Evolutionary conservation across 2,329 filamentous ascomycete species (phyloP).

Genomic region (Ustilaginoidea virens): DNA sequence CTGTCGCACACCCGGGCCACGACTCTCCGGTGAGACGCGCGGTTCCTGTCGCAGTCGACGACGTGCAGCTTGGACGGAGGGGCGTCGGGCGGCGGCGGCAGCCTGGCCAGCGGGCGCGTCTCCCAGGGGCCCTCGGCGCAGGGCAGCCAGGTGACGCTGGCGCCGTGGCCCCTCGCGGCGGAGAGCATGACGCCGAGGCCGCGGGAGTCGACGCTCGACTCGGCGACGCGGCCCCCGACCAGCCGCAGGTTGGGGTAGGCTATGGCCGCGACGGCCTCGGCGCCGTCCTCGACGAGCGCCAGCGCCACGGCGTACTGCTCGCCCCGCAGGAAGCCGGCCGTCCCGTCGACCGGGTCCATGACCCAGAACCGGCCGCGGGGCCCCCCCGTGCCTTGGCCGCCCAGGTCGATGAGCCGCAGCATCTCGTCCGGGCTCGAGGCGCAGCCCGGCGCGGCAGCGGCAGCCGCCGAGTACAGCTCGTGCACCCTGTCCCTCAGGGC

Average conservation of each 20-base stretch:
- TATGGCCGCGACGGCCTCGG: slow-evolving; percentile 41
- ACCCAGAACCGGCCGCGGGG: slow-evolving; percentile 35
- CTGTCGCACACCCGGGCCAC: slow-evolving; percentile 12
- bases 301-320: slow-evolving; percentile 49
- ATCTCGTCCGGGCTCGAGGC: slow-evolving; percentile 33
- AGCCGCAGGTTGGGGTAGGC: slow-evolving; percentile 42
- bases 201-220: slow-evolving; percentile 16
- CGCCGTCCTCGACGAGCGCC: slow-evolving; percentile 39
- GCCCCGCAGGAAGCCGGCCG: slow-evolving; percentile 42
- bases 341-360: slow-evolving; percentile 51
- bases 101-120: slow-evolving; percentile 6
- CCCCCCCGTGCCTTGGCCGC: slow-evolving; percentile 25
- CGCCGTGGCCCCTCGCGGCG: slow-evolving; percentile 16
- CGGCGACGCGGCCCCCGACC: slow-evolving; percentile 19
- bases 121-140: slow-evolving; percentile 6
- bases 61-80: slow-evolving; percentile 13
- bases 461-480: slow-evolving; percentile 28
- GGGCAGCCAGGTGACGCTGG: slow-evolving; percentile 13
- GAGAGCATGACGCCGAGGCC: slow-evolving; percentile 21
- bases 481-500: slow-evolving; percentile 36
- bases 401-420: slow-evolving; percentile 45
- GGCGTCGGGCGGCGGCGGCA: neutral
- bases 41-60: slow-evolving; percentile 18
- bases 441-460: slow-evolving; percentile 1
- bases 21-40: slow-evolving; percentile 17